Conservation (phyloP, 2,329 filamentous ascomycete species). For the Apiospora marii region DNA sequence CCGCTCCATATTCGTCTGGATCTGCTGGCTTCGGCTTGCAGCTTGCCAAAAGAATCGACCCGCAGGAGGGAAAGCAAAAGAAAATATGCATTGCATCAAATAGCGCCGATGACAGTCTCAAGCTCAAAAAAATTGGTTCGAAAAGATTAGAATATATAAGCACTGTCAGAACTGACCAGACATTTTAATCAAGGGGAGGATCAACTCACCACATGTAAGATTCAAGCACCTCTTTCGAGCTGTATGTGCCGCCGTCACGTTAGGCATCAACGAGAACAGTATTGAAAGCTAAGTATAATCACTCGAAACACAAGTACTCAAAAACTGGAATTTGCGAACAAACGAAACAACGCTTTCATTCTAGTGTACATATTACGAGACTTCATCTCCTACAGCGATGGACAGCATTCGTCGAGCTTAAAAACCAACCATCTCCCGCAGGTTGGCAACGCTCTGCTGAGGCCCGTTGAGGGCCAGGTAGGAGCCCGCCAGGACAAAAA, state of each 20-base stretch:
- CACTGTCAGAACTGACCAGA: not conserved
- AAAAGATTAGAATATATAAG: not conserved
- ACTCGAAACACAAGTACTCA: not conserved
- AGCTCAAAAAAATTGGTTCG: not conserved
- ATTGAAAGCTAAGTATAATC: too few relatives aligned
- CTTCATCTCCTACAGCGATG: not conserved
- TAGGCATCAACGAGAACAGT: not conserved
- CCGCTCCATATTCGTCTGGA: not conserved
- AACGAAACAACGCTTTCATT: not conserved
- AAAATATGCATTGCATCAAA: not conserved
- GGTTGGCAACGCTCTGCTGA: constrained; percentile 15
- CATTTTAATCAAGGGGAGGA: not conserved
- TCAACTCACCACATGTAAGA: not conserved
- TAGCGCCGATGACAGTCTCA: not conserved
- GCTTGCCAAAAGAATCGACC: not conserved
- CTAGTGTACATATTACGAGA: constrained; percentile 1
- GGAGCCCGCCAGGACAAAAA: constrained; percentile 49
- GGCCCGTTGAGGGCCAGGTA: constrained; percentile 41
- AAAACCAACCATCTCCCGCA: constrained; percentile 1
- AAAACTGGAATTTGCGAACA: not conserved
- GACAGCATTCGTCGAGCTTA: not conserved
- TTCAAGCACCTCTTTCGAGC: not conserved
- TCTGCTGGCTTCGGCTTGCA: not conserved
- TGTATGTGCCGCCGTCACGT: not conserved
- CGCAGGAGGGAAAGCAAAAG: not conserved